These are phyloP conservation scores for Recurvomyces mirabilis DNA, from an alignment of 495 filamentous ascomycete genomes.

Conservation along the genomic window DNA sequence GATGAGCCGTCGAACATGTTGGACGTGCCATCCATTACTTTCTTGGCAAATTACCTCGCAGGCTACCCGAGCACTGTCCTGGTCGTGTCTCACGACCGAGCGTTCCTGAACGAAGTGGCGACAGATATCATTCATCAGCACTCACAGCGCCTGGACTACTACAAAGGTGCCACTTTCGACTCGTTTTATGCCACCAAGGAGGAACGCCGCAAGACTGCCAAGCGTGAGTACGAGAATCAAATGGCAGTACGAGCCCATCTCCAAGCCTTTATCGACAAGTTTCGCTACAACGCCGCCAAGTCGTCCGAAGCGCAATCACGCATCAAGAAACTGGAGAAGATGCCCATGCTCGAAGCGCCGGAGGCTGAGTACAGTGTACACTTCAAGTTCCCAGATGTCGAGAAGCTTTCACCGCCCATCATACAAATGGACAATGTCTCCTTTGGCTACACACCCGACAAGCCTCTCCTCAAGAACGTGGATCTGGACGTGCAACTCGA, in stretches of 20 bases:
- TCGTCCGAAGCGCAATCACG: constrained; percentile 95
- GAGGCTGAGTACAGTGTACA: constrained; percentile 93
- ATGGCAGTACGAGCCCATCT: constrained; percentile 88
- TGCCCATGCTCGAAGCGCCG: constrained; percentile 82
- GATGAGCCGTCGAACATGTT: constrained; percentile 99
- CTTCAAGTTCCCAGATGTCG: constrained; percentile 96
- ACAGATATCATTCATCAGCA: constrained; percentile 99
- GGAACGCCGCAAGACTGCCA: constrained; percentile 90
- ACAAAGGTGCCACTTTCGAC: constrained; percentile 95
- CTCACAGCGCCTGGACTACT: constrained; percentile 94
- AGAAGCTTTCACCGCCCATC: constrained; percentile 94
- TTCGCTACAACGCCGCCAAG: constrained; percentile 98
- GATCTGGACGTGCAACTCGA: constrained; percentile 97
- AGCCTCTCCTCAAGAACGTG: constrained; percentile 68
- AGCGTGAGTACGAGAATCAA: constrained; percentile 97
- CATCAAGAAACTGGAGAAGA: constrained; percentile 97
- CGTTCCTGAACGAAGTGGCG: constrained; percentile 98
- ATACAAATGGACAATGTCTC: constrained; percentile 90
- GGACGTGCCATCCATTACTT: constrained; percentile 99
- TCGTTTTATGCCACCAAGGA: constrained; percentile 97
- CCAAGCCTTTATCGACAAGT: constrained; percentile 97
- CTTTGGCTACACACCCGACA: constrained; percentile 80
- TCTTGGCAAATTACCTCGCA: constrained; percentile 93
- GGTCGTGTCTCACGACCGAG: constrained; percentile 96
- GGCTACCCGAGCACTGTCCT: constrained; percentile 88